A percentile compares a stretch with the other conserved stretches of the same genome.
These are phyloP conservation scores for Nemania sp. DNA, from an alignment of 2,329 filamentous ascomycete species.

Conservation along the genomic window DNA sequence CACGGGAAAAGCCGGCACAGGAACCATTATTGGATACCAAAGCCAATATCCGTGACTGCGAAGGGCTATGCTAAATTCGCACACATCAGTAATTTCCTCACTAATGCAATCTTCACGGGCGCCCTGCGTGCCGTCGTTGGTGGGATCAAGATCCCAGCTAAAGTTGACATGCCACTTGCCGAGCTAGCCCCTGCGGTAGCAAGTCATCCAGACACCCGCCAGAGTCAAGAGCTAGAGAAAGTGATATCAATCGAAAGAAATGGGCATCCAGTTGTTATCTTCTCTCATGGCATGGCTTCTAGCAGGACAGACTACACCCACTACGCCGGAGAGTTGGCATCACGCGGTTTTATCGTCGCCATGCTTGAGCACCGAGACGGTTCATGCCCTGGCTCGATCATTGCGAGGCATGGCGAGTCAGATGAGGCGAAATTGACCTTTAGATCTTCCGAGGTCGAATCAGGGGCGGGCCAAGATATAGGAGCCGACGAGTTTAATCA, in stretches of 20 bases:
- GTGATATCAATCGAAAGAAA: conserved; percentile 39
- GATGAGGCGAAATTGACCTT: conserved; percentile 54
- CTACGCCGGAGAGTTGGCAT: conserved; percentile 63
- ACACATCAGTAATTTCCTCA: conserved; percentile 57
- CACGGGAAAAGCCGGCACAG: conserved; percentile 44
- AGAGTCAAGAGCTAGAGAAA: conserved; percentile 43
- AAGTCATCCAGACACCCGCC: conserved; percentile 41
- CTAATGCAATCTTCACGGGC: conserved; percentile 58
- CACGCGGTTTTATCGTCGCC: conserved; percentile 62
- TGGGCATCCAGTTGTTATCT: conserved; percentile 60
- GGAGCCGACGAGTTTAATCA: conserved; percentile 55
- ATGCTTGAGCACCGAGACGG: conserved; percentile 66
- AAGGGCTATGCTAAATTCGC: conserved; percentile 61
- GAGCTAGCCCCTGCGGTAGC: conserved; percentile 37
- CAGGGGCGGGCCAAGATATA: conserved; percentile 43
- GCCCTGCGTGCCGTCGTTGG: conserved; percentile 58
- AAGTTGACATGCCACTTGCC: conserved; percentile 59
- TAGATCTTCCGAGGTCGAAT: conserved; percentile 54
- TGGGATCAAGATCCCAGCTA: conserved; percentile 60
- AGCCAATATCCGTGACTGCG: conserved; percentile 58
- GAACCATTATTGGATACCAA: conserved; percentile 60
- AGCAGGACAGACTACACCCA: conserved; percentile 65
- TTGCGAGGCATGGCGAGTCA: conserved; percentile 51
- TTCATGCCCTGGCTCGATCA: conserved; percentile 60
- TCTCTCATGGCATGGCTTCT: conserved; percentile 65